A percentile compares a stretch with the other conserved stretches of the same genome.
Evolutionary conservation across 805 yeast genomes (phyloP).

Genomic region (Cyberlindnera galapagoensis): DNA sequence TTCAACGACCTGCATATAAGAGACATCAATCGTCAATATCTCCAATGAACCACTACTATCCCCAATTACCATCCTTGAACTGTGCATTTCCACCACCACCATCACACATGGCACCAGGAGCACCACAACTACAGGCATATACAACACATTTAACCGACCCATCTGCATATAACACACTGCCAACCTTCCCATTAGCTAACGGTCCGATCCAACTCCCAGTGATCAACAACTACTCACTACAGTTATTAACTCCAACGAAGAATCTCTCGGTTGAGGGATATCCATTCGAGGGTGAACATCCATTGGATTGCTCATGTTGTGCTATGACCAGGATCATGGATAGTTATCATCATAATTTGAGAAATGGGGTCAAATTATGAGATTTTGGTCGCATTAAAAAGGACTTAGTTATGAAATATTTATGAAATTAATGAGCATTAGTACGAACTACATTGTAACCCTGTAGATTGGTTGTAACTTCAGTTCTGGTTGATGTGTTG

Average conservation of each 20-base stretch:
- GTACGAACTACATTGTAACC: too few species aligned
- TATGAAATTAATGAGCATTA: too few species aligned
- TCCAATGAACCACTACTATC: too few species aligned
- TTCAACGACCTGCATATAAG: too few species aligned
- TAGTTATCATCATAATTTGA: constrained; percentile 7
- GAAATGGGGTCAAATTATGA: not conserved
- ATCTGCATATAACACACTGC: not conserved
- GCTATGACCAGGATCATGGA: constrained; percentile 18
- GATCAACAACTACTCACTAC: not conserved
- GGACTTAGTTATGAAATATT: constrained; percentile 9
- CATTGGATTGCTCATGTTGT: constrained; percentile 14
- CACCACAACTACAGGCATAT: not conserved
- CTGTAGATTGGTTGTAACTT: too few species aligned
- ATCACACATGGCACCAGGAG: not conserved
- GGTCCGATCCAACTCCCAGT: not conserved
- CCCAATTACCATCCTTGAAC: too few species aligned
- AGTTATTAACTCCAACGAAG: constrained; percentile 4
- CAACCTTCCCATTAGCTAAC: not conserved
- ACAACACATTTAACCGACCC: not conserved
- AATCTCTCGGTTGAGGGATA: too few species aligned
- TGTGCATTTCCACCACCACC: not conserved
- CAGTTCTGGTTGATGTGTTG: too few species aligned
- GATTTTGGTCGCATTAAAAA: constrained; percentile 7
- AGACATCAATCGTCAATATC: constrained; percentile 1
- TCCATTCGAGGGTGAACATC: constrained; percentile 3